Evolutionary conservation across 2,329 filamentous ascomycete species (phyloP).

Genomic region (Pestalotiopsis sp.): DNA sequence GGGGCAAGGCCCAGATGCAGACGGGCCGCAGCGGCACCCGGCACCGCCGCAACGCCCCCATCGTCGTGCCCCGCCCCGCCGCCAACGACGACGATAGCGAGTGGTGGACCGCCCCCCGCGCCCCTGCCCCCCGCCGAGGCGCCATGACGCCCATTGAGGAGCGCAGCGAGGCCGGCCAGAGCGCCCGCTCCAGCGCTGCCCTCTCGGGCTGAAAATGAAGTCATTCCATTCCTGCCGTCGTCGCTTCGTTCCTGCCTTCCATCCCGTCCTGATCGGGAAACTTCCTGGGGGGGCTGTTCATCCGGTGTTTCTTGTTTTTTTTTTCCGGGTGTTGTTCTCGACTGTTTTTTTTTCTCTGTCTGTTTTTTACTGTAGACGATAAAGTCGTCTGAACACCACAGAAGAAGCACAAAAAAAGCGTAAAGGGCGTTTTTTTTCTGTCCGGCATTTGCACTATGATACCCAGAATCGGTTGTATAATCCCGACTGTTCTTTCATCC

Average conservation of each 20-base stretch:
- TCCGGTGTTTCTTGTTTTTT: too few relatives aligned
- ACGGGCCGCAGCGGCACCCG: too few relatives aligned
- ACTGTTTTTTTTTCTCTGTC: too few relatives aligned
- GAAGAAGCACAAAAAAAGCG: neutral
- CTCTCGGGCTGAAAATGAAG: neutral
- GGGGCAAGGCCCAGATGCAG: neutral
- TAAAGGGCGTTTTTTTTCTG: neutral
- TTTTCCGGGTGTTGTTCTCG: too few relatives aligned
- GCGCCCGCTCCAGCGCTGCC: neutral
- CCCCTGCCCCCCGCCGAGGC: neutral
- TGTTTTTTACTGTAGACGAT: too few relatives aligned
- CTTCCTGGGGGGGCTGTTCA: too few relatives aligned
- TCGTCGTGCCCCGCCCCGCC: too few relatives aligned
- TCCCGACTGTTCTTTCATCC: neutral
- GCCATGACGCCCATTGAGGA: constrained; percentile 12
- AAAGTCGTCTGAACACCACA: neutral
- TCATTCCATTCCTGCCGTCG: too few relatives aligned
- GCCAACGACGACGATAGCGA: neutral
- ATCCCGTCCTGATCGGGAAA: too few relatives aligned
- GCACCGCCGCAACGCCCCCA: too few relatives aligned
- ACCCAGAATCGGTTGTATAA: neutral
- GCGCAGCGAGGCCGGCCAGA: constrained; percentile 5
- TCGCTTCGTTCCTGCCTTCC: too few relatives aligned
- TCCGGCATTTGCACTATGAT: neutral
- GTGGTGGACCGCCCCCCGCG: neutral